phyloP scores from a whole-genome alignment of 2,329 filamentous ascomycete genomes.

The Claviceps digitariae region DNA sequence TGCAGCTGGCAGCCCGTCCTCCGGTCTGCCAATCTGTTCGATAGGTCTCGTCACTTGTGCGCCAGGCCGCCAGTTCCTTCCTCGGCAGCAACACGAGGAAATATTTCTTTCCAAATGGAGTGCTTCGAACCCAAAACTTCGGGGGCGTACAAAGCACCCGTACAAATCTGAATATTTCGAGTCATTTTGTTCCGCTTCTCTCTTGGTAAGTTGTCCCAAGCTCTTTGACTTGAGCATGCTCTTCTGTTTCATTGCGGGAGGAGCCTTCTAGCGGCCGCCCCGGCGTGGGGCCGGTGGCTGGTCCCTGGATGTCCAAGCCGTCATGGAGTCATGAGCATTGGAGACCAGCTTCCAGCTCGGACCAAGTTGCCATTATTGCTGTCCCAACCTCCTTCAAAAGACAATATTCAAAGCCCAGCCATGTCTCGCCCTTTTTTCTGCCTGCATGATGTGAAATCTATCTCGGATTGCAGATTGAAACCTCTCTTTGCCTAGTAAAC shows the following conservation, averaged over 20 bases:
- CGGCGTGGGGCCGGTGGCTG: constrained; percentile 5
- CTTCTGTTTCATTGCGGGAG: not conserved
- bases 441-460: constrained; percentile 18
- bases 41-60: not conserved
- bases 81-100: not conserved
- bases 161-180: not conserved
- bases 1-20: not conserved
- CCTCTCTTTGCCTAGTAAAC: constrained; percentile 21
- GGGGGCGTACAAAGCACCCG: not conserved
- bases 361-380: not conserved
- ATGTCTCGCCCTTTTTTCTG: constrained; percentile 14
- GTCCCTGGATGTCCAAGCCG: constrained; percentile 4
- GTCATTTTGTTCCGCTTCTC: not conserved
- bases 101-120: not conserved
- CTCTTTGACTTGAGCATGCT: not conserved
- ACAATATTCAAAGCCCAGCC: constrained; percentile 16
- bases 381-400: constrained; percentile 15
- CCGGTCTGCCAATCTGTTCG: too few relatives aligned
- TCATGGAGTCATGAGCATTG: not conserved
- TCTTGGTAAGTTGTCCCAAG: not conserved
- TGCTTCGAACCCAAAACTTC: not conserved
- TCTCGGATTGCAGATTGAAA: constrained; percentile 16
- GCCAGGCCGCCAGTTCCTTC: constrained; percentile 1
- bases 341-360: not conserved
- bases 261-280: constrained; percentile 1